phyloP scores from a whole-genome alignment of 164 flowering plant genomes.

The Stephania yunnanensis region DNA sequence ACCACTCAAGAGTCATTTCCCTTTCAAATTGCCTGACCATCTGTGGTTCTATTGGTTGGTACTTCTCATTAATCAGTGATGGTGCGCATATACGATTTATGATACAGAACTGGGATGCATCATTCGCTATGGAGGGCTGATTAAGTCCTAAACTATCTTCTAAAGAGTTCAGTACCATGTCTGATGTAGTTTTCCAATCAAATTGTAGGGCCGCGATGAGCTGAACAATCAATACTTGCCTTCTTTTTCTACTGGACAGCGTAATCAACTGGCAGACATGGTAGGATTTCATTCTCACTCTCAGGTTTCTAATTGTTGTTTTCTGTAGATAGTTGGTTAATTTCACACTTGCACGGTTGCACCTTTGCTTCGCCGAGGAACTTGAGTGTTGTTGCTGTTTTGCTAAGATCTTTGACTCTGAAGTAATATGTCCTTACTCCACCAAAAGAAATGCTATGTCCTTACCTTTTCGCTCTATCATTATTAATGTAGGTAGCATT shows the following conservation, averaged over 20 bases:
- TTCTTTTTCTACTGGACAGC: conserved; percentile 16
- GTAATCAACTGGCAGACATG: conserved; percentile 9
- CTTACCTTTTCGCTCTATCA: background rate
- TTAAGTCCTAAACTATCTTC: background rate
- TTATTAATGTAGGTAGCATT: background rate
- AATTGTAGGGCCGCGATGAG: conserved; percentile 23
- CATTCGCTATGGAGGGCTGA: background rate
- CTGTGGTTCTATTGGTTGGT: background rate
- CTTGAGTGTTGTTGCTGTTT: background rate
- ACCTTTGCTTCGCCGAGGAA: background rate
- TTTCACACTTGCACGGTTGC: background rate
- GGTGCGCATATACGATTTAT: background rate
- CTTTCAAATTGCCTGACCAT: background rate
- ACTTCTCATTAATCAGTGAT: background rate
- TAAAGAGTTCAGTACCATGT: background rate
- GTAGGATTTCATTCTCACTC: conserved; percentile 19
- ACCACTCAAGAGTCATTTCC: background rate
- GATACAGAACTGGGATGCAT: background rate
- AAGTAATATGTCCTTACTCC: background rate
- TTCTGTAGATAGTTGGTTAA: background rate
- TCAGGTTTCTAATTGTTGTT: conserved; percentile 16
- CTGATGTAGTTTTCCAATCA: background rate
- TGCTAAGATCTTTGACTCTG: background rate
- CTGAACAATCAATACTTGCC: conserved; percentile 12
- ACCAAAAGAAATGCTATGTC: background rate